Base-by-base conservation (phyloP, 345 rosid genomes). In the Eucalyptus albens region DNA sequence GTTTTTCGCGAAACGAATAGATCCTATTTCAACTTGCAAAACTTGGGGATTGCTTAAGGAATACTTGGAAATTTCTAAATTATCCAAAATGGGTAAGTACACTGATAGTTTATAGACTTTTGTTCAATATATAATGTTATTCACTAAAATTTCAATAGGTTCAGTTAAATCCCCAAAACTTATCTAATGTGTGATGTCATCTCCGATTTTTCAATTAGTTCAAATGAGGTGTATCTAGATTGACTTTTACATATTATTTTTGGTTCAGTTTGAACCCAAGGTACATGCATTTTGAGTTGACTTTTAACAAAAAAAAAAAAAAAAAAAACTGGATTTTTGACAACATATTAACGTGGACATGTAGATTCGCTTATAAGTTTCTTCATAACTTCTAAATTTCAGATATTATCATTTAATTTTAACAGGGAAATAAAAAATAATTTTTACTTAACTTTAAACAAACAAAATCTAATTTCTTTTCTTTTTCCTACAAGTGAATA, bases 1-100 rank as follows among this genome's bases (percentile, higher is more conserved):
- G 1, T 49, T 42, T 42, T 42, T 1, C 44, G 9, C 44, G 44
- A 42, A 42, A 42, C 9, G 1, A 42, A 42, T 9, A 1, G 2
- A 42, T 2, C 44, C 2, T 33, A 33, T 33, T 27, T 2, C 72
- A 62, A 62, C 33, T 29, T 29, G 19, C 17, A 13, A 1, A 62
- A 29, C 14, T 12, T 11, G n/a, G 29, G 13, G 29, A 12, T 0
- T 62, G 2, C 16, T 62, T 29, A 29, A 62, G 2, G 31, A 14
- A 29, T 62, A 29, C 72, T 0, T 29, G 2, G 33, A 62, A 62
- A 62, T 62, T 62, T 16, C 33, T 29, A 62, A 7, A 62, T 62
- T 13, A 62, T 62, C 6, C 17, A 29, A 62, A 62, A 29, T 62
- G 16, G 8, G 72, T 62, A 62, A 29, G 9, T 29, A 29, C 33